A percentile compares a stretch with the other conserved stretches of the same genome.
phyloP scores from a whole-genome alignment of 129 eudicot genomes.

The Centaurea solstitialis region DNA sequence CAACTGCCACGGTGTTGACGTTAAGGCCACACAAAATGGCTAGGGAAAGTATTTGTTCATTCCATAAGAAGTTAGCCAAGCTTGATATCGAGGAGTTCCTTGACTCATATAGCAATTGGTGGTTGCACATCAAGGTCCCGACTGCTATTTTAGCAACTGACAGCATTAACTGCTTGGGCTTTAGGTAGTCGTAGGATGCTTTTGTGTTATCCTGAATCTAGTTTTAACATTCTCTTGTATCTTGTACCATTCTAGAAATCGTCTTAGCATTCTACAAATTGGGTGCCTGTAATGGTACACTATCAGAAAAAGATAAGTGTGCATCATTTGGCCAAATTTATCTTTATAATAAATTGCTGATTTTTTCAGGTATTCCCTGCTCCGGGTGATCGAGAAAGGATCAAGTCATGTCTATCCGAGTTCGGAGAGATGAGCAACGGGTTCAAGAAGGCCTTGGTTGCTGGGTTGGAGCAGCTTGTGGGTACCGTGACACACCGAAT shows the following conservation, averaged over 20 bases:
- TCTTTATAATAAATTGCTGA: background rate
- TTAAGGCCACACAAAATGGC: too few species aligned
- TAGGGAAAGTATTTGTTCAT: too few species aligned
- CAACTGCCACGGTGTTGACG: too few species aligned
- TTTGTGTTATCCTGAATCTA: background rate
- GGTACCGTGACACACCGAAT: slow-evolving; percentile 80
- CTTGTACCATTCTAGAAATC: background rate
- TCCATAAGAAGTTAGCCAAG: too few species aligned
- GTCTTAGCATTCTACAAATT: background rate
- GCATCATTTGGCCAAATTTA: background rate
- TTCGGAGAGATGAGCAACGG: slow-evolving; percentile 76
- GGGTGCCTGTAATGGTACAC: background rate
- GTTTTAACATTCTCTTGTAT: background rate
- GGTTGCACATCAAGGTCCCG: too few species aligned
- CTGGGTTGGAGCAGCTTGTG: slow-evolving; percentile 77
- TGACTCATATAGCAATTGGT: too few species aligned
- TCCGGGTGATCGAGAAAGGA: slow-evolving; percentile 79
- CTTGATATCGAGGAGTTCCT: too few species aligned
- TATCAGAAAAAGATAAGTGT: background rate
- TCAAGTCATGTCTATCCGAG: slow-evolving; percentile 81
- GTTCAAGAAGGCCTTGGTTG: slow-evolving; percentile 72
- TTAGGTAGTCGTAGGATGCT: background rate
- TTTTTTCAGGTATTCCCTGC: slow-evolving; percentile 67
- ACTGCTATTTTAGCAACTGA: too few species aligned
- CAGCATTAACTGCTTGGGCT: too few species aligned